These are phyloP conservation scores for Citrus reticulata DNA, from an alignment of 345 rosid genomes.

Conservation along the genomic window DNA sequence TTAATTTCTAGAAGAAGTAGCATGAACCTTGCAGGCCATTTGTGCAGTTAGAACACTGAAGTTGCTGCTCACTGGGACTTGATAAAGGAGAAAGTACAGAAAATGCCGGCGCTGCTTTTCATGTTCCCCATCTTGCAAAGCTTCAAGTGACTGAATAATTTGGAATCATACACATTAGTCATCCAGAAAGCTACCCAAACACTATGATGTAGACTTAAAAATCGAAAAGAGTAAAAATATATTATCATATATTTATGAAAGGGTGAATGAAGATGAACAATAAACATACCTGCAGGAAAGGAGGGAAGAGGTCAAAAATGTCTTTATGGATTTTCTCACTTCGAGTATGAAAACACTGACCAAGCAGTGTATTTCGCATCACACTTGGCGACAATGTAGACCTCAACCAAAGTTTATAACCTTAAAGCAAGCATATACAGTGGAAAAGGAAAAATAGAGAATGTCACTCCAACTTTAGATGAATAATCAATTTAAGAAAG, in stretches of 20 bases:
- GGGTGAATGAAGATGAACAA: constrained; percentile 2
- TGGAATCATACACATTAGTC: constrained; percentile 14
- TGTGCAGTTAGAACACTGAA: constrained; percentile 78
- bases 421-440: constrained; percentile 38
- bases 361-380: constrained; percentile 92
- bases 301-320: constrained; percentile 93
- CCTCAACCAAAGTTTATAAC: constrained; percentile 97
- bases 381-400: constrained; percentile 92
- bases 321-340: constrained; percentile 93
- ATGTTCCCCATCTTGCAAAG: constrained; percentile 97
- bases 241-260: neutral
- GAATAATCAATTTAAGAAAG: neutral
- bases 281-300: constrained; percentile 77
- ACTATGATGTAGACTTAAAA: neutral
- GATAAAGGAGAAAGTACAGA: constrained; percentile 94
- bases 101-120: constrained; percentile 86
- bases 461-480: neutral
- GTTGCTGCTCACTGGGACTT: constrained; percentile 93
- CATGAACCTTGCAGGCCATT: constrained; percentile 81
- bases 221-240: neutral
- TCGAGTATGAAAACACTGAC: constrained; percentile 96
- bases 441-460: constrained; percentile 1
- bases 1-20: constrained; percentile 10
- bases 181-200: constrained; percentile 11
- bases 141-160: constrained; percentile 79